Evolutionary conservation across 1,139 yeast species (phyloP).

Genomic region (Debaryomyces nepalensis): DNA sequence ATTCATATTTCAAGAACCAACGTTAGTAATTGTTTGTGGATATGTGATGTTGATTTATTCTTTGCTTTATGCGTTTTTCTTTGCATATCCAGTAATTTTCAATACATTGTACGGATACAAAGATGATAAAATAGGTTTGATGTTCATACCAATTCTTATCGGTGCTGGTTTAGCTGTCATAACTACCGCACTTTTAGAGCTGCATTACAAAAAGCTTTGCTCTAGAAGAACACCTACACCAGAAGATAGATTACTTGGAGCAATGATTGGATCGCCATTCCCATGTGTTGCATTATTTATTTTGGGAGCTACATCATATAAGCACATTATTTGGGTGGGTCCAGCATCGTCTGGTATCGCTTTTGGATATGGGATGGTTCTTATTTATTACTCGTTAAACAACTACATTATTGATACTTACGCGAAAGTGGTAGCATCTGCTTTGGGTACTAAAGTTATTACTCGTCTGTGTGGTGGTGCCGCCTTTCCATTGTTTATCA

Average conservation of each 20-base stretch:
- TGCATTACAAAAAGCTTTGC: constrained; percentile 55
- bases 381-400: constrained; percentile 83
- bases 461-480: constrained; percentile 89
- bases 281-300: constrained; percentile 87
- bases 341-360: constrained; percentile 91
- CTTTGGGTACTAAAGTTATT: constrained; percentile 87
- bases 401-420: constrained; percentile 89
- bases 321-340: constrained; percentile 88
- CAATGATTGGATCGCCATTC: constrained; percentile 88
- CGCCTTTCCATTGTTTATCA: constrained; percentile 87
- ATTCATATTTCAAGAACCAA: constrained; percentile 80
- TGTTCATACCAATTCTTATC: constrained; percentile 84
- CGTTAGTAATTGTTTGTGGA: constrained; percentile 76
- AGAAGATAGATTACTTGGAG: constrained; percentile 85
- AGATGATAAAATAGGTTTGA: constrained; percentile 75
- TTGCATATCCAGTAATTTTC: constrained; percentile 83
- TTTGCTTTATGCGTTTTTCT: constrained; percentile 86
- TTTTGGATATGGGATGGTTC: constrained; percentile 91
- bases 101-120: constrained; percentile 65
- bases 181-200: constrained; percentile 76
- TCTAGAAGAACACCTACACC: constrained; percentile 72
- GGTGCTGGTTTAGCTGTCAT: constrained; percentile 77
- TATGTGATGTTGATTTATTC: constrained; percentile 90
- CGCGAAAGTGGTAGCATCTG: constrained; percentile 87
- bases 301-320: constrained; percentile 84